phyloP scores from a whole-genome alignment of 176 grass and related monocot genomes.

The Dactylis glomerata region DNA sequence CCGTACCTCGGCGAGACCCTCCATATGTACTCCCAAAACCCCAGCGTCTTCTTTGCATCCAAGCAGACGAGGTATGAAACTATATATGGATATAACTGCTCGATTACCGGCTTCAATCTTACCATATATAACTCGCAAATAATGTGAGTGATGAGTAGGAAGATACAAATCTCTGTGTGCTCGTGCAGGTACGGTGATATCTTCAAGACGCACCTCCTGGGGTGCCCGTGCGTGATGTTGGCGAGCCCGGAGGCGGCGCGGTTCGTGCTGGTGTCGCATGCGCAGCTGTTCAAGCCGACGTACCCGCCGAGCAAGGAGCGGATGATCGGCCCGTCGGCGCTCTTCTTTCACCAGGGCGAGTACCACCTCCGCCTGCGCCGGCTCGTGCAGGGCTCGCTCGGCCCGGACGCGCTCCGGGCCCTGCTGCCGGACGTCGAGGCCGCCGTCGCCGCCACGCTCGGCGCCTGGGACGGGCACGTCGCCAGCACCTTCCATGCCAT shows the following conservation, averaged over 20 bases:
- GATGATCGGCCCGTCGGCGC: conserved; percentile 82
- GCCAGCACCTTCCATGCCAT: conserved; percentile 61
- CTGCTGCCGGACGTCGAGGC: conserved; percentile 59
- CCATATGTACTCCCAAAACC: conserved; percentile 88
- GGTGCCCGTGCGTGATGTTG: conserved; percentile 94
- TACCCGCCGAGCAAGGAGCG: conserved; percentile 93
- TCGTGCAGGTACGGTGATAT: conserved; percentile 61
- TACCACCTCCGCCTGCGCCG: conserved; percentile 77
- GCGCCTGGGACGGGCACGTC: conserved; percentile 39
- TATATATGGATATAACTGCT: no score
- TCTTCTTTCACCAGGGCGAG: conserved; percentile 98
- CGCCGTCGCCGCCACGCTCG: conserved; percentile 42
- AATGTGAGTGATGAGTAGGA: no score
- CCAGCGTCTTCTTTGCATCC: conserved; percentile 73
- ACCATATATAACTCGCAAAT: no score
- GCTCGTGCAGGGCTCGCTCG: conserved; percentile 68
- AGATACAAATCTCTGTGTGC: no score
- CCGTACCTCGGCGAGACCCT: conserved; percentile 93
- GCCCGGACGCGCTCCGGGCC: conserved; percentile 58
- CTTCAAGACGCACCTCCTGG: conserved; percentile 83
- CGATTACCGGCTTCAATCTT: no score
- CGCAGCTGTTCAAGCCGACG: conserved; percentile 80
- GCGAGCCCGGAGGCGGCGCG: conserved; percentile 85
- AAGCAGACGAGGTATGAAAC: conserved; percentile 72
- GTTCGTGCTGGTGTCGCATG: conserved; percentile 73